These are phyloP conservation scores for Lactarius quietus DNA, from an alignment of 768 basidiomycete species.

Conservation along the genomic window DNA sequence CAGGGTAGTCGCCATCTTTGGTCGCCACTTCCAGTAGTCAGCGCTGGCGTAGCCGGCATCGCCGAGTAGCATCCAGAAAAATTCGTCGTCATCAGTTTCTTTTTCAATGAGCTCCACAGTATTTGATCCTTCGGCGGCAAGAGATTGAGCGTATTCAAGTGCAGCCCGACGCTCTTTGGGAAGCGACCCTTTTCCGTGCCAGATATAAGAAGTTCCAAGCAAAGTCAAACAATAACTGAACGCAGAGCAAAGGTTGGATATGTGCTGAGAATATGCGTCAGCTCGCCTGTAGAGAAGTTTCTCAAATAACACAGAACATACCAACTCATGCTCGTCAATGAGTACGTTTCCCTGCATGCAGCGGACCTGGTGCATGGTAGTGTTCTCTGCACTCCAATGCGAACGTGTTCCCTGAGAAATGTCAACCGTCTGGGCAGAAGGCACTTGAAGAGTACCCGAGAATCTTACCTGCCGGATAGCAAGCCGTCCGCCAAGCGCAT, in stretches of 20 bases:
- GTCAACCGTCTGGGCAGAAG: not conserved
- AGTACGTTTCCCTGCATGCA: constrained; percentile 45
- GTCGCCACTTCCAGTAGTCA: constrained; percentile 80
- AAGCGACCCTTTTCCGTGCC: constrained; percentile 74
- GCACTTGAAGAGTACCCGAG: constrained; percentile 29
- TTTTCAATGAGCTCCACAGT: constrained; percentile 61
- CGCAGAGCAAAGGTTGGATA: constrained; percentile 76
- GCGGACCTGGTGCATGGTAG: constrained; percentile 75
- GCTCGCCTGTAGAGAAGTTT: constrained; percentile 1
- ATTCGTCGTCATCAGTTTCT: constrained; percentile 65
- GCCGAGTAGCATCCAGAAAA: constrained; percentile 88
- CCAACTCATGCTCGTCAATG: constrained; percentile 73
- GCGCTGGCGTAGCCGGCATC: constrained; percentile 71
- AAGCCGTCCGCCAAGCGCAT: constrained; percentile 64
- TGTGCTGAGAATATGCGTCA: constrained; percentile 37
- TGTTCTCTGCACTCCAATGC: constrained; percentile 78
- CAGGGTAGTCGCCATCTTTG: constrained; percentile 33
- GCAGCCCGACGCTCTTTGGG: constrained; percentile 59
- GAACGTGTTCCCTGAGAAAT: constrained; percentile 55
- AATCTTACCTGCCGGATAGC: constrained; percentile 64
- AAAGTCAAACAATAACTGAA: constrained; percentile 77
- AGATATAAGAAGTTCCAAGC: constrained; percentile 69
- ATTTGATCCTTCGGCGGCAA: constrained; percentile 39
- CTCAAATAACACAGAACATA: constrained; percentile 34
- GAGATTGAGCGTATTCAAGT: constrained; percentile 50